Conservation (phyloP, 345 rosid species). For the Dipteronia sinensis region DNA sequence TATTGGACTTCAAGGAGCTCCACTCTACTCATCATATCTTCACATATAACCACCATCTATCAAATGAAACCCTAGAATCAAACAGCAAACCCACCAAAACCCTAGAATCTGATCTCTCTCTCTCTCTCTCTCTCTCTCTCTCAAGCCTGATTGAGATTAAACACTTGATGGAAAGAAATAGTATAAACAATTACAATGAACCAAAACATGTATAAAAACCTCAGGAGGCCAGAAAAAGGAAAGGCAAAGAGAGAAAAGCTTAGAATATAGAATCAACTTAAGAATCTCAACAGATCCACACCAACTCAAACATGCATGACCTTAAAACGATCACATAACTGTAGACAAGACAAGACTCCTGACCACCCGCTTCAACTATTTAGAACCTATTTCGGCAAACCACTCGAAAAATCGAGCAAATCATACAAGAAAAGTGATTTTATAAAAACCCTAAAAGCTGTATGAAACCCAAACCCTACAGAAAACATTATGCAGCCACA, state of each 20-base stretch:
- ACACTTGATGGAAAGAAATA: neutral
- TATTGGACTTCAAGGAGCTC: slow-evolving; percentile 97
- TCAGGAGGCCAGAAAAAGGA: no score
- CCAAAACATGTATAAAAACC: neutral
- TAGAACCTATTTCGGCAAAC: neutral
- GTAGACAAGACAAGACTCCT: neutral
- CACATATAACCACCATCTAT: neutral
- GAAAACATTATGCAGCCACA: neutral
- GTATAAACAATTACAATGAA: no score
- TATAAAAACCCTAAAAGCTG: neutral
- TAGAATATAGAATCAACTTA: neutral
- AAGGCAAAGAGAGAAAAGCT: no score
- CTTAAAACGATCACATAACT: neutral
- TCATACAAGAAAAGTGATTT: neutral
- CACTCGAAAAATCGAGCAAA: neutral
- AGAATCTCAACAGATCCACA: slow-evolving; percentile 2
- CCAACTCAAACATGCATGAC: neutral
- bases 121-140: neutral
- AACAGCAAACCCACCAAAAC: neutral
- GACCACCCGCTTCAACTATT: neutral
- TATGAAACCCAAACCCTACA: neutral
- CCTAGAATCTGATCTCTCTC: neutral
- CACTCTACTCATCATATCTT: slow-evolving; percentile 19
- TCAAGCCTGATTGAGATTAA: neutral
- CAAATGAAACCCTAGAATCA: no score